Base-by-base conservation (phyloP, 2,329 filamentous ascomycete species). In the Colletotrichum gloeosporioides region DNA sequence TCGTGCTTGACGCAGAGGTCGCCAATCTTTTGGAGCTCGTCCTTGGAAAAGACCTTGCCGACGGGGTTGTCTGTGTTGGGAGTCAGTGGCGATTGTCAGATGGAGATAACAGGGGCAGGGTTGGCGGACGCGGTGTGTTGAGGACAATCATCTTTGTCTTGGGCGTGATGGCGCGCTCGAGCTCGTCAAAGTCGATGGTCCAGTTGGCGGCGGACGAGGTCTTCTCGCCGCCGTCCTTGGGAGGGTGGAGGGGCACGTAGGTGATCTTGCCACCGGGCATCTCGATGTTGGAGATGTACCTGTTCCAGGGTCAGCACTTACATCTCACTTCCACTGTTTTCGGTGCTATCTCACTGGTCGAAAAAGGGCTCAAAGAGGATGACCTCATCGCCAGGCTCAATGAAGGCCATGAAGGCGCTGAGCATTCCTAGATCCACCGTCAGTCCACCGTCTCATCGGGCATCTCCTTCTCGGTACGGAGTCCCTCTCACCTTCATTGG, bases 281-380 rank as follows among this genome's bases (percentile, higher is more conserved):
- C 85, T 98, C 95, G 78, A 99, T 99, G 86, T 99, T 99, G 88
- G 94, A 96, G 79, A 99, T 98, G 84, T 99, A 98, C 80, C 90
- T 68, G 16, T 66, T 44, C 32, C 39, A 36, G 18, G n/a, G 18
- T 76, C 61, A 78, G 73, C 27, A 15, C 31, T 53, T 65, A n/a
- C 39, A 22, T 8, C 22, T 25, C 31, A 31, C 4, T 7, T 31
- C 32, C 32, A 9, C 27, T 13, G n/a, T 18, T 8, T 32, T 29
- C 9, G 16, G 15, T 25, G 22, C 3, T 9, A 15, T 31, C 89
- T 83, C 84, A 95, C 93, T 99, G 97, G 86, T 99, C 97, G 84
- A 99, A 99, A 87, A 98, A 99, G 13, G 97, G 97, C 87, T 99
- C 97, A 84, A 99, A 98, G 73, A 99, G 91, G 79, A 99, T 98